Conservation (phyloP, 169 alveolate species). For the Plasmodium ovale region DNA sequence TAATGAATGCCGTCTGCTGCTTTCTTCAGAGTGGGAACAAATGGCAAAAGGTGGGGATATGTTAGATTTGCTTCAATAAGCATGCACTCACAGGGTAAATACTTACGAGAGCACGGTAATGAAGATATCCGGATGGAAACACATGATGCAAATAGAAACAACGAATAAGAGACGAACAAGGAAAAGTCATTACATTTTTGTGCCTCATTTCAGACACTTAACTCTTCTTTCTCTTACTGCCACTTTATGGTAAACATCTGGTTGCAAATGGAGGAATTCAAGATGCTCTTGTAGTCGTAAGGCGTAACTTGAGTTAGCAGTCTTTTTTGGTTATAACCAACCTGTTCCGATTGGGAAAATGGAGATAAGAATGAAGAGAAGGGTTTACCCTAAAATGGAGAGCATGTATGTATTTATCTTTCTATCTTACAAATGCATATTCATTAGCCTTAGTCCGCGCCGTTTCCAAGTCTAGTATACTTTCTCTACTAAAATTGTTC, state of each 20-base stretch:
- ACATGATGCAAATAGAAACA: too few relatives aligned
- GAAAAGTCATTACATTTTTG: too few relatives aligned
- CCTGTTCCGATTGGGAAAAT: slow-evolving; percentile 3
- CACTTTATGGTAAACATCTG: slow-evolving; percentile 48
- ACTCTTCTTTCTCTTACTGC: slow-evolving; percentile 17
- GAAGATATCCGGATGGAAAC: too few relatives aligned
- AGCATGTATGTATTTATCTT: not conserved
- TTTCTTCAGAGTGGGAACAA: slow-evolving; percentile 8
- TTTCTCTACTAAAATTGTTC: not conserved
- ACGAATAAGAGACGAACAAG: too few relatives aligned
- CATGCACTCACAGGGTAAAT: not conserved
- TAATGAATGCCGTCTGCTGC: slow-evolving; percentile 43
- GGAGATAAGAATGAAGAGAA: not conserved
- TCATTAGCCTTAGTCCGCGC: slow-evolving; percentile 65
- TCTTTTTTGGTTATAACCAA: slow-evolving; percentile 72
- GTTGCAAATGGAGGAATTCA: slow-evolving; percentile 53
- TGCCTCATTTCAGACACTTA: not conserved
- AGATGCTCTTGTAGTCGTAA: slow-evolving; percentile 37
- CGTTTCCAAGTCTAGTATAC: slow-evolving; percentile 4
- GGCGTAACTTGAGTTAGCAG: slow-evolving; percentile 68
- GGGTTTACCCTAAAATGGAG: not conserved
- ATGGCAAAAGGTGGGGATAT: not conserved
- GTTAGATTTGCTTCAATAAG: not conserved
- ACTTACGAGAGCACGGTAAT: too few relatives aligned
- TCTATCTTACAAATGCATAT: slow-evolving; percentile 47